Percentiles rank a stretch among this genome's conserved stretches.
phyloP scores from a whole-genome alignment of 805 yeast species.

The Myxozyma melibiosi region DNA sequence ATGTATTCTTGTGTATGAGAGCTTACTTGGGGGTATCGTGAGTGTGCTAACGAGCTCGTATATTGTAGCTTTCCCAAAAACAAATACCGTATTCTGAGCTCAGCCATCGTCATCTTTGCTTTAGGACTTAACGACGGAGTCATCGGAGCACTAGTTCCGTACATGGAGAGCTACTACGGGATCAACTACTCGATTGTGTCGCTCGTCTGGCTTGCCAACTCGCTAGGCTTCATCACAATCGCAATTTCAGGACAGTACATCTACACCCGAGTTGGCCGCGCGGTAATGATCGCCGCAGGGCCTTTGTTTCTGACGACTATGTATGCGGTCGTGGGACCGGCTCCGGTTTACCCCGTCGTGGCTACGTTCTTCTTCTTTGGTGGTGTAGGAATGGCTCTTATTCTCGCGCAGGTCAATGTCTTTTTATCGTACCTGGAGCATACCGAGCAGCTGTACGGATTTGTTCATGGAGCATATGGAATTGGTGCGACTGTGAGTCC shows the following conservation, averaged over 20 bases:
- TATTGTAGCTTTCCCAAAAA: constrained; percentile 8
- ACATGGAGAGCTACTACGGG: constrained; percentile 52
- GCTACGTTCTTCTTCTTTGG: constrained; percentile 57
- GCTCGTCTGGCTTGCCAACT: constrained; percentile 58
- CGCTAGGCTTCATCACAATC: constrained; percentile 54
- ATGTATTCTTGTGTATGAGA: background rate
- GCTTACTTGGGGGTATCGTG: no score
- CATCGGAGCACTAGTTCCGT: constrained; percentile 60
- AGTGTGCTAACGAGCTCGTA: no score
- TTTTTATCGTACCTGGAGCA: constrained; percentile 53
- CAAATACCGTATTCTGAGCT: constrained; percentile 1
- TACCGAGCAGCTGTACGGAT: constrained; percentile 61
- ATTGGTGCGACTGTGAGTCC: constrained; percentile 72
- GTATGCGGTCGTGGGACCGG: constrained; percentile 52
- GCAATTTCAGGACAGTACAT: constrained; percentile 53
- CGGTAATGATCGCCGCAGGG: constrained; percentile 48
- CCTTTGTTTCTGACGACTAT: constrained; percentile 44
- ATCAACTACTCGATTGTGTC: constrained; percentile 59
- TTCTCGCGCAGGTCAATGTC: constrained; percentile 54
- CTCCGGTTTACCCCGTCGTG: constrained; percentile 52
- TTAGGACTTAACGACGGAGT: constrained; percentile 50
- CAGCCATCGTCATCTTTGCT: constrained; percentile 2
- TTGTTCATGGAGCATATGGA: constrained; percentile 70
- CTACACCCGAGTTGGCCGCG: constrained; percentile 44
- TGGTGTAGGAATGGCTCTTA: constrained; percentile 57